phyloP scores from a whole-genome alignment of 2,329 filamentous ascomycete genomes.

The Albifimbria verrucaria region DNA sequence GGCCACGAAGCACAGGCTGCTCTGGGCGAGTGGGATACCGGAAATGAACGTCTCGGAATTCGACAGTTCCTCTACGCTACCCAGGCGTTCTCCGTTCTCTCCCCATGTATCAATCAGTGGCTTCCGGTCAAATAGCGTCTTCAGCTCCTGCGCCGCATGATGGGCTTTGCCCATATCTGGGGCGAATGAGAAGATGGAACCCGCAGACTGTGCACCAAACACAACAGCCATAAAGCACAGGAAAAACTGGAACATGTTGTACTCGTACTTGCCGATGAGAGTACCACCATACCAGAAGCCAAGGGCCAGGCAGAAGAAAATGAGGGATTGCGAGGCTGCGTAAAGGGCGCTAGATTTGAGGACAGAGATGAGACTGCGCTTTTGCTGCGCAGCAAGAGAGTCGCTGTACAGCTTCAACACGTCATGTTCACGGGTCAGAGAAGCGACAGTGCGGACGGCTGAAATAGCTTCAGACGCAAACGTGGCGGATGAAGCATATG shows the following conservation, averaged over 20 bases:
- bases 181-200: constrained; percentile 83
- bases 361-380: constrained; percentile 67
- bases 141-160: constrained; percentile 75
- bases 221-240: constrained; percentile 84
- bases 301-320: constrained; percentile 80
- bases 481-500: constrained; percentile 76
- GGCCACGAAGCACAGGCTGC: constrained; percentile 83
- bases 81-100: constrained; percentile 59
- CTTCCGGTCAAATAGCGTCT: constrained; percentile 77
- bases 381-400: constrained; percentile 64
- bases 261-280: constrained; percentile 68
- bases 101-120: constrained; percentile 84
- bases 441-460: constrained; percentile 89
- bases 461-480: constrained; percentile 93
- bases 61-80: constrained; percentile 72
- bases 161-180: constrained; percentile 94
- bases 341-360: constrained; percentile 76
- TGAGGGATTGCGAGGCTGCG: constrained; percentile 77
- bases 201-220: constrained; percentile 89
- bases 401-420: constrained; percentile 69
- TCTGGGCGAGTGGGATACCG: constrained; percentile 88
- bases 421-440: constrained; percentile 81
- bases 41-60: constrained; percentile 93
- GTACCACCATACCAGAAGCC: constrained; percentile 92
- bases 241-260: constrained; percentile 84